Conservation (phyloP, 1,284 basidiomycete species). For the Cryptococcus sp. region DNA sequence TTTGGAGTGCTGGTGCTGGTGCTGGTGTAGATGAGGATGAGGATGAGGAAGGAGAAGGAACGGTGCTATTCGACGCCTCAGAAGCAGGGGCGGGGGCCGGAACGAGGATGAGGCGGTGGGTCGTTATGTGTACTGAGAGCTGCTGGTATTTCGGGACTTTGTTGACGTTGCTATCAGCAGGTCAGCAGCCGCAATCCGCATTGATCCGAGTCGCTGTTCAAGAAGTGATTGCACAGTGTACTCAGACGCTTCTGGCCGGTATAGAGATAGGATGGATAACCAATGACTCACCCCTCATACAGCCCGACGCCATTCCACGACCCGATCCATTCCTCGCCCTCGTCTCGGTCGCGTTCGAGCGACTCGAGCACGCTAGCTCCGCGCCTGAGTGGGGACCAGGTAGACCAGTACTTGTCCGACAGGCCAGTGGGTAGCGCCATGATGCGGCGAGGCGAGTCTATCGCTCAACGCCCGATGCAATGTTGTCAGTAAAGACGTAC, state of each 20-base stretch:
- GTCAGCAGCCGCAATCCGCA: conserved; percentile 7
- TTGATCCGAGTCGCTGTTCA: not conserved
- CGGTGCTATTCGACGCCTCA: too few species aligned
- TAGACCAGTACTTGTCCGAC: conserved; percentile 32
- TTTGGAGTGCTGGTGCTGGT: conserved; percentile 64
- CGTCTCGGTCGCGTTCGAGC: conserved; percentile 46
- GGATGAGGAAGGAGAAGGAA: conserved; percentile 7
- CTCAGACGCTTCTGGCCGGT: conserved; percentile 5
- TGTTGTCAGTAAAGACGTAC: too few species aligned
- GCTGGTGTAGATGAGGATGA: conserved; percentile 60
- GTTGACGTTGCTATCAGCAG: conserved; percentile 62
- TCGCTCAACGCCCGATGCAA: too few species aligned
- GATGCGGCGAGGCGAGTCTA: too few species aligned
- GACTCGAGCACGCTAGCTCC: conserved; percentile 25
- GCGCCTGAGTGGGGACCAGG: conserved; percentile 18
- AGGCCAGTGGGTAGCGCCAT: conserved; percentile 26
- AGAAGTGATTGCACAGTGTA: conserved; percentile 19
- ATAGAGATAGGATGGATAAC: not conserved
- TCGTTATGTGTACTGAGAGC: conserved; percentile 77
- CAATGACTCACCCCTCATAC: conserved; percentile 74
- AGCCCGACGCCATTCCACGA: conserved; percentile 79
- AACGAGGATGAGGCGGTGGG: conserved; percentile 64
- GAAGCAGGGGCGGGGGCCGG: conserved; percentile 2
- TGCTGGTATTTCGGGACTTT: conserved; percentile 65
- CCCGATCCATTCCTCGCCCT: conserved; percentile 72